Conservation (phyloP, 345 rosid species). For the Dovyalis caffra region DNA sequence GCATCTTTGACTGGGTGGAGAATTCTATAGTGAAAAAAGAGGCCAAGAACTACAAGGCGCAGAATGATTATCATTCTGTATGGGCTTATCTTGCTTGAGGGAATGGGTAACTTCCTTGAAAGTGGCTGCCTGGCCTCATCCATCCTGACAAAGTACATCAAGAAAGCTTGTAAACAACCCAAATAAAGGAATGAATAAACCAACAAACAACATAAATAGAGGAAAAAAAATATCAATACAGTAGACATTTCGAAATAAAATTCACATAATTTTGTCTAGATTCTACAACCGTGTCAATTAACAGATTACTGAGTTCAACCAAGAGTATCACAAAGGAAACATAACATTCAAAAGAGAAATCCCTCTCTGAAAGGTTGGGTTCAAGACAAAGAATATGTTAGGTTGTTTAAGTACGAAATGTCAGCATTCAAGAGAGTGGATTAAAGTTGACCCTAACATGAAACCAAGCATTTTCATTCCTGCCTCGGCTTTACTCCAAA, state of each 20-base stretch:
- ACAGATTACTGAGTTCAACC: neutral
- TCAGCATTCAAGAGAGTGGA: neutral
- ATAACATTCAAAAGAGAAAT: neutral
- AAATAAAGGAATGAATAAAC: slow-evolving; percentile 1
- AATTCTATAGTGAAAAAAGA: slow-evolving; percentile 91
- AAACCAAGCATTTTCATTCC: neutral
- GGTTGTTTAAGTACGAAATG: neutral
- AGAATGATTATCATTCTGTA: slow-evolving; percentile 78
- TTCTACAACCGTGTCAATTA: neutral
- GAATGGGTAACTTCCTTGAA: slow-evolving; percentile 88
- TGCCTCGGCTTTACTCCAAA: neutral
- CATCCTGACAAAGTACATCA: slow-evolving; percentile 64
- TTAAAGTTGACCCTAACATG: neutral
- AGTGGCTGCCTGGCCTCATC: slow-evolving; percentile 99
- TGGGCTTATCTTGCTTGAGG: slow-evolving; percentile 96
- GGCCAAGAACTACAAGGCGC: slow-evolving; percentile 85
- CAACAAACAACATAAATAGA: neutral
- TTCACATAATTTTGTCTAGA: neutral
- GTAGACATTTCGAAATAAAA: neutral
- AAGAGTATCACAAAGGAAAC: neutral
- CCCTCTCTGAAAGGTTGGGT: neutral
- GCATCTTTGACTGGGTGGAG: slow-evolving; percentile 90
- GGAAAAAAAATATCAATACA: neutral
- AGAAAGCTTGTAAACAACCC: slow-evolving; percentile 11
- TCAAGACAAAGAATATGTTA: neutral